A percentile compares a stretch with the other conserved stretches of the same genome.
phyloP scores from a whole-genome alignment of 371 early-diverging fungal genomes.

The Mucor saturninus region DNA sequence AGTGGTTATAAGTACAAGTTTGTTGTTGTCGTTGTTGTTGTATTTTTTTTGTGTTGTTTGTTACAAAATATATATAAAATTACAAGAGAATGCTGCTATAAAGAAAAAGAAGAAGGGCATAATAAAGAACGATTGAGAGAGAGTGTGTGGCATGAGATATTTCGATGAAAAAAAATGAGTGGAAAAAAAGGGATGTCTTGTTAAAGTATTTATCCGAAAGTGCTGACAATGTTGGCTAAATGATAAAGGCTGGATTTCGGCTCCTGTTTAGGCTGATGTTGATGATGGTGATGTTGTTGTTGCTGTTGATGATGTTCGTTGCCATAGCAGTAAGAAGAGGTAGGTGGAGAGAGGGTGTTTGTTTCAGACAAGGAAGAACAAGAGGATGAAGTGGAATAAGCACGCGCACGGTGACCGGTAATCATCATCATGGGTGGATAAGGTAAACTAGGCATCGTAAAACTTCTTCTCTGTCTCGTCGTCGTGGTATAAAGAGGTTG shows the following conservation, averaged over 20 bases:
- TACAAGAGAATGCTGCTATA: slow-evolving; percentile 4
- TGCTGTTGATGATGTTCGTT: slow-evolving; percentile 9
- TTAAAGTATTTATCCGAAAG: slow-evolving; percentile 36
- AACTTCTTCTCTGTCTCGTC: slow-evolving; percentile 17
- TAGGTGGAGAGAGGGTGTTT: slow-evolving; percentile 15
- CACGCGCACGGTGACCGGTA: slow-evolving; percentile 19
- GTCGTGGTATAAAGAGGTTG: slow-evolving; percentile 13
- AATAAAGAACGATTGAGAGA: not conserved
- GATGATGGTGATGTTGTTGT: not conserved
- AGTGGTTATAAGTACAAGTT: slow-evolving; percentile 12
- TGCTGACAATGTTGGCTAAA: slow-evolving; percentile 44
- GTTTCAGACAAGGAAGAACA: slow-evolving; percentile 8
- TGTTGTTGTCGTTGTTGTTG: slow-evolving; percentile 7
- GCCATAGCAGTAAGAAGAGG: not conserved
- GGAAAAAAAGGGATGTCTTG: not conserved
- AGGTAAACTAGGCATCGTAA: slow-evolving; percentile 32
- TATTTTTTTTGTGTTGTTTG: not conserved
- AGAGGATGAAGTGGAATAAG: slow-evolving; percentile 23
- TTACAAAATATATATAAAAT: not conserved
- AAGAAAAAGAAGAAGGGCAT: not conserved
- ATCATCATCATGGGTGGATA: slow-evolving; percentile 13
- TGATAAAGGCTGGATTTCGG: slow-evolving; percentile 30
- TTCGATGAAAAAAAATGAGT: not conserved
- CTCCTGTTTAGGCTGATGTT: slow-evolving; percentile 18
- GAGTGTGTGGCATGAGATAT: too few species aligned